phyloP scores from a whole-genome alignment of 345 rosid genomes.

The Carallia brachiata region DNA sequence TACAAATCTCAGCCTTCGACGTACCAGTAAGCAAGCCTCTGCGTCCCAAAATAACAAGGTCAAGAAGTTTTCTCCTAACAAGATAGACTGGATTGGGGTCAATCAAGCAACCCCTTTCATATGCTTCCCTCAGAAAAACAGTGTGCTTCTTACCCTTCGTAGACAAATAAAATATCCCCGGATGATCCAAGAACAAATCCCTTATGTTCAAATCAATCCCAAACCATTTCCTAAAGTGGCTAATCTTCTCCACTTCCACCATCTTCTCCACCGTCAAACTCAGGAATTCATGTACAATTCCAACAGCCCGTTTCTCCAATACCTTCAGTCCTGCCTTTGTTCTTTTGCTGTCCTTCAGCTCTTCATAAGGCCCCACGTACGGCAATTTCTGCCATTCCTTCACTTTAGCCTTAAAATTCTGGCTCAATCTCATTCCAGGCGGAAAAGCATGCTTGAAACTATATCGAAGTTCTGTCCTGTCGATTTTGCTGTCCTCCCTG shows the following conservation, averaged over 20 bases:
- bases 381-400: slow-evolving; percentile 82
- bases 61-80: slow-evolving; percentile 73
- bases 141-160: slow-evolving; percentile 84
- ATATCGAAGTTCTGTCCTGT: slow-evolving; percentile 48
- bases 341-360: slow-evolving; percentile 43
- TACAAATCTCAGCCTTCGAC: no score
- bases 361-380: slow-evolving; percentile 71
- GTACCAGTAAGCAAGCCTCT: slow-evolving; percentile 25
- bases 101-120: slow-evolving; percentile 64
- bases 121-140: slow-evolving; percentile 84
- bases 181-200: slow-evolving; percentile 92
- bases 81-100: slow-evolving; percentile 67
- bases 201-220: slow-evolving; percentile 77
- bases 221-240: slow-evolving; percentile 81
- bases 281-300: slow-evolving; percentile 71
- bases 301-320: slow-evolving; percentile 76
- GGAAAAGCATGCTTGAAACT: slow-evolving; percentile 74
- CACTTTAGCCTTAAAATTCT: slow-evolving; percentile 68
- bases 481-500: slow-evolving; percentile 45
- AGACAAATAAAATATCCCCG: slow-evolving; percentile 76
- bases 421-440: slow-evolving; percentile 77
- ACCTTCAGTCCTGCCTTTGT: slow-evolving; percentile 45
- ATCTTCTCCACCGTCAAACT: slow-evolving; percentile 83
- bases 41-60: slow-evolving; percentile 77
- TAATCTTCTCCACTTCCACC: slow-evolving; percentile 93